These are phyloP conservation scores for Cladobotryum mycophilum DNA, from an alignment of 2,329 filamentous ascomycete species.

Conservation along the genomic window DNA sequence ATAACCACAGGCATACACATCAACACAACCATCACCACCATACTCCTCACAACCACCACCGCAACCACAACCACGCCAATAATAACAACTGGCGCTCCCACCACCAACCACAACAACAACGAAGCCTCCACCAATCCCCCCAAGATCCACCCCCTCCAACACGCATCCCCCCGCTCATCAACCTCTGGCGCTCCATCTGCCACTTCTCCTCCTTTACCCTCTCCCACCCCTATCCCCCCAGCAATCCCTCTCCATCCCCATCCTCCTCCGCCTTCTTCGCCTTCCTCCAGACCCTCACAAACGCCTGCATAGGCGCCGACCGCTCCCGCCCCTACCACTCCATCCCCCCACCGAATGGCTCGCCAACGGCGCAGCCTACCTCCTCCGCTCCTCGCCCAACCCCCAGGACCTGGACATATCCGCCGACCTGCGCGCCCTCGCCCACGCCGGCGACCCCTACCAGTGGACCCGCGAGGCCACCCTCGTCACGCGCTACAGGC, in stretches of 20 bases:
- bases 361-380: constrained; percentile 27
- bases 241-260: background rate
- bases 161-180: too few relatives aligned
- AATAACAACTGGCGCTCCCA: background rate
- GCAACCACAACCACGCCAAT: background rate
- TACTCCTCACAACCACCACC: background rate
- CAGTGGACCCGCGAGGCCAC: constrained; percentile 31
- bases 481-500: constrained; percentile 27
- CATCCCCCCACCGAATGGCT: constrained; percentile 23
- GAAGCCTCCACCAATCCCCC: constrained; percentile 10
- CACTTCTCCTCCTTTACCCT: constrained; percentile 20
- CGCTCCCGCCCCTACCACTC: constrained; percentile 20
- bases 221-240: constrained; percentile 19
- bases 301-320: constrained; percentile 25
- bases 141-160: too few relatives aligned
- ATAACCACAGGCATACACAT: background rate
- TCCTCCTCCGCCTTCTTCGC: constrained; percentile 24
- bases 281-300: constrained; percentile 29
- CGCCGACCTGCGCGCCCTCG: constrained; percentile 20
- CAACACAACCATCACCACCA: background rate
- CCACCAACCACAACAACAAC: background rate
- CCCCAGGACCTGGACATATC: constrained; percentile 9
- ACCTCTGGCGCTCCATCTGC: constrained; percentile 24
- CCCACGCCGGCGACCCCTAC: constrained; percentile 23
- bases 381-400: constrained; percentile 17